These are phyloP conservation scores for Simplicillium aogashimaense DNA, from an alignment of 2,329 filamentous ascomycete species.

Conservation along the genomic window DNA sequence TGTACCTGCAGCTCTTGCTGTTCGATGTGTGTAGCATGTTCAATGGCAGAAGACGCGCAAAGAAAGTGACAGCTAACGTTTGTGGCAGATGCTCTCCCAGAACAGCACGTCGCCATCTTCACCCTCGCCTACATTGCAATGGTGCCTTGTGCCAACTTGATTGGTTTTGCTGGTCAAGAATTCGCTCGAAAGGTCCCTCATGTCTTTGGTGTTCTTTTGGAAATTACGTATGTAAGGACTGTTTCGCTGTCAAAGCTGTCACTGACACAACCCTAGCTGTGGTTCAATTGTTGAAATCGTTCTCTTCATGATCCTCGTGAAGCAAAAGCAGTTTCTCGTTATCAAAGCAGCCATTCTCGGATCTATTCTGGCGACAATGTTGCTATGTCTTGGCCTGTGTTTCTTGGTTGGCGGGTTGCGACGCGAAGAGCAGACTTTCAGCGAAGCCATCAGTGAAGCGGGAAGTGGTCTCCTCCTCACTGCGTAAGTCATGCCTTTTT, in stretches of 20 bases:
- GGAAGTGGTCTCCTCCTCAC: conserved; percentile 69
- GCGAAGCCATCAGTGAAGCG: conserved; percentile 67
- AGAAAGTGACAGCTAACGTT: conserved; percentile 4
- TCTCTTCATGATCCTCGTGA: conserved; percentile 68
- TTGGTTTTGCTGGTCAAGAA: conserved; percentile 51
- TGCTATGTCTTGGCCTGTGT: conserved; percentile 70
- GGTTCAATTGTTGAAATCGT: conserved; percentile 75
- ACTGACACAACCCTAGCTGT: conserved; percentile 26
- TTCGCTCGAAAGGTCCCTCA: conserved; percentile 69
- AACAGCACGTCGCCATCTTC: conserved; percentile 33
- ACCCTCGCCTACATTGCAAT: conserved; percentile 39
- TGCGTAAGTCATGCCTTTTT: conserved; percentile 45
- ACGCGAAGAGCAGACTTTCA: conserved; percentile 60
- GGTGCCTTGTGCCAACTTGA: conserved; percentile 39
- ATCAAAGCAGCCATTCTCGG: conserved; percentile 78
- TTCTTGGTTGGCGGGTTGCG: conserved; percentile 68
- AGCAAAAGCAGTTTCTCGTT: conserved; percentile 48
- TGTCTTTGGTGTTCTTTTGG: conserved; percentile 53
- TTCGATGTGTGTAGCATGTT: conserved; percentile 20
- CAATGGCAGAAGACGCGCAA: neutral
- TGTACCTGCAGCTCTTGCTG: conserved; percentile 35
- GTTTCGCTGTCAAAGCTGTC: neutral
- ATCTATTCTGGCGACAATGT: conserved; percentile 71
- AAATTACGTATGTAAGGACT: conserved; percentile 36
- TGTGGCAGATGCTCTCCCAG: conserved; percentile 20